Base-by-base conservation (phyloP, 352 stramenopile species). In the Pythium grandisporangium region DNA sequence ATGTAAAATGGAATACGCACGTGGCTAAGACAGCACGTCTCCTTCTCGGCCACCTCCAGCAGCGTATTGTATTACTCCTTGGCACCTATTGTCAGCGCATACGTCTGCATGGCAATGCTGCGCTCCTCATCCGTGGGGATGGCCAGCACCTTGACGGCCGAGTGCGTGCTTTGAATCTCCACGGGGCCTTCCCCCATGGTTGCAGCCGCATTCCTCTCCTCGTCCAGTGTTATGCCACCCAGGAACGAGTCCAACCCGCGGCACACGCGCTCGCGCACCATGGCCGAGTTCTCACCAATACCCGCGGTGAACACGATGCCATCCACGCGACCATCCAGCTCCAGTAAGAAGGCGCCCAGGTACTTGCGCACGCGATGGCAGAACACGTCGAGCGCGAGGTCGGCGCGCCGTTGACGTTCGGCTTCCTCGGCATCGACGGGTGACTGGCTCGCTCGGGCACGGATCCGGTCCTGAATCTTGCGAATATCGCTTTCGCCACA, bases 101-200 rank as follows among this genome's bases (percentile, higher is more conserved):
- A 84, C 32, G 75, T 91, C 56, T 93, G 70, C 45, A 84, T 61
- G n/a, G 83, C 82, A 51, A 96, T 96, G 56, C 74, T 91, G 43
- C 66, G 63, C 62, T 96, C 85, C 66, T 96, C 85, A 53, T 96
- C 75, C n/a, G 83, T 95, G 16, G 81, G 81, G 54, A 95, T 73
- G 20, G 93, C 84, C 26, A 95, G 42, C 30, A 95, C 70, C 45
- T 85, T 79, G 26, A 66, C 73, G 44, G 61, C 70, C 12, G 63
- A 71, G 19, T 51, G 53, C 11, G 42, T 29, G 4, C 64, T 47
- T 38, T 89, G 65, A 43, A 88, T 86, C 51, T 85, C 66, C 20
- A 78, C 52, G 7, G 66, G 70, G 8, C 70, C 71, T 4, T 59
- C 59, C 17, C 70, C 72, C 38, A 84, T 66, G 57, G 68, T 79